A percentile compares a stretch with the other conserved stretches of the same genome.
phyloP scores from a whole-genome alignment of 169 alveolate species.

The Plasmodium ovale region DNA sequence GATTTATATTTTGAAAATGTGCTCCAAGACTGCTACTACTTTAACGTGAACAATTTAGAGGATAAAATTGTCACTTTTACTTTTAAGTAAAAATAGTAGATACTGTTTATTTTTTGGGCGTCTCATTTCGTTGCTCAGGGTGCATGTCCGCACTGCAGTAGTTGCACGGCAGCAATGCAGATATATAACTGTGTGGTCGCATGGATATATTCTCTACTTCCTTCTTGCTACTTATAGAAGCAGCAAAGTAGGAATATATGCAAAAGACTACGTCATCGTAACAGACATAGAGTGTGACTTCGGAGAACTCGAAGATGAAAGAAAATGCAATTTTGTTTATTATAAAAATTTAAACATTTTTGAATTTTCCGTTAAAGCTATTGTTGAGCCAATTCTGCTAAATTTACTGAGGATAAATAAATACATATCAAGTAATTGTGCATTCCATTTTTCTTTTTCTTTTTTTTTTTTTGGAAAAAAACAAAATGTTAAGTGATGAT shows the following conservation, averaged over 20 bases:
- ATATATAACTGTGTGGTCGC: too few relatives aligned
- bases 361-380: constrained; percentile 46
- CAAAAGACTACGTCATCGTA: constrained; percentile 44
- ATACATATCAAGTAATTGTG: constrained; percentile 21
- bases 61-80: constrained; percentile 38
- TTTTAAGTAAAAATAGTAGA: constrained; percentile 34
- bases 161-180: neutral
- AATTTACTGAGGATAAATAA: constrained; percentile 48
- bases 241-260: constrained; percentile 49
- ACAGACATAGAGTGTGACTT: constrained; percentile 61
- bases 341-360: constrained; percentile 37
- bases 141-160: too few relatives aligned
- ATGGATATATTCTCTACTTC: too few relatives aligned
- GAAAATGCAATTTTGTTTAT: constrained; percentile 12
- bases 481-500: neutral
- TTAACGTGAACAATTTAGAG: constrained; percentile 36
- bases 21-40: constrained; percentile 53
- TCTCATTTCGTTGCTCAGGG: too few relatives aligned
- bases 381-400: constrained; percentile 63
- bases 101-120: too few relatives aligned
- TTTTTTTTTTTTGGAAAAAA: neutral
- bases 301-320: constrained; percentile 26
- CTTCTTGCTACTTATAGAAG: constrained; percentile 21
- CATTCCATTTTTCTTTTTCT: neutral
- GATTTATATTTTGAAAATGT: constrained; percentile 58